Evolutionary conservation across 2,329 filamentous ascomycete genomes (phyloP).

Genomic region (Colletotrichum eremochloae): DNA sequence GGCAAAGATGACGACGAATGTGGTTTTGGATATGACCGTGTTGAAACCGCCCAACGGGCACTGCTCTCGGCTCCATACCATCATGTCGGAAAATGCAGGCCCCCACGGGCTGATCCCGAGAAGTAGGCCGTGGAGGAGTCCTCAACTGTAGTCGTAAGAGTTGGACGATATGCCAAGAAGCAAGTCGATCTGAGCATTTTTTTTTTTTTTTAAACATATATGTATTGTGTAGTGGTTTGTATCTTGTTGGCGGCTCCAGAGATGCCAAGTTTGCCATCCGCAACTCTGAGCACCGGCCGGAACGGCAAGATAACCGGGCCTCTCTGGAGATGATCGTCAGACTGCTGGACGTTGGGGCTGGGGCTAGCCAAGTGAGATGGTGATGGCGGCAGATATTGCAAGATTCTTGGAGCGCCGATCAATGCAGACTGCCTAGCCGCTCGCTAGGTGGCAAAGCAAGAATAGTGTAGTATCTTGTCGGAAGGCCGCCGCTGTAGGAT

Average conservation of each 20-base stretch:
- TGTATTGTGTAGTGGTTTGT: no score
- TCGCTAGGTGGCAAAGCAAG: neutral
- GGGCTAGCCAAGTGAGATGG: slow-evolving; percentile 7
- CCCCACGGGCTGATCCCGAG: neutral
- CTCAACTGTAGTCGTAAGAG: neutral
- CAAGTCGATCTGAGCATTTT: neutral
- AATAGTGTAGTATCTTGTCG: neutral
- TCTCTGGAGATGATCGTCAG: neutral
- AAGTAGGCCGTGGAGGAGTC: neutral
- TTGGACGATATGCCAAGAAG: neutral
- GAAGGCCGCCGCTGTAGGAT: neutral
- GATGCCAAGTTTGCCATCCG: neutral
- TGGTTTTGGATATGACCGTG: neutral
- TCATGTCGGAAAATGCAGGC: neutral
- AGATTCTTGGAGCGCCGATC: slow-evolving; percentile 13
- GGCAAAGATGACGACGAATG: slow-evolving; percentile 13
- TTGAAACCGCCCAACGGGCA: slow-evolving; percentile 14
- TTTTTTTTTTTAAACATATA: no score
- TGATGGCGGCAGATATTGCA: neutral
- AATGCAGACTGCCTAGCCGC: neutral
- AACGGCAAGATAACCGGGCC: neutral
- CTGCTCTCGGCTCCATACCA: neutral
- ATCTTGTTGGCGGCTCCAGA: neutral
- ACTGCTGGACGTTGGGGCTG: neutral
- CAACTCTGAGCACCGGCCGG: neutral